phyloP scores from a whole-genome alignment of 1,284 basidiomycete genomes.

The Flammula alnicola region DNA sequence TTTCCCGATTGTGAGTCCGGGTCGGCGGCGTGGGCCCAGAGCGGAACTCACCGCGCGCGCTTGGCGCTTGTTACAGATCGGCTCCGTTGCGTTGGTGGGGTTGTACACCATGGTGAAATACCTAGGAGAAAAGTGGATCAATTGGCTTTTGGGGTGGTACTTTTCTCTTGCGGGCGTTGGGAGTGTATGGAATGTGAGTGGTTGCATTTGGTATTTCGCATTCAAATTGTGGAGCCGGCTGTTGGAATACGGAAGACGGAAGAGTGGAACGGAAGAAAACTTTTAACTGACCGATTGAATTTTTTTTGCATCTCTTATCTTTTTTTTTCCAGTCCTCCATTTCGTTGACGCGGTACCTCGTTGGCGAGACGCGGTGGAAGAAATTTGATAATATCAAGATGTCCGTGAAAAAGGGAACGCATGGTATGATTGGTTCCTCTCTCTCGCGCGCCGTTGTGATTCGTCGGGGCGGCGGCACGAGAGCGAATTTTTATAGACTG shows the following conservation, averaged over 20 bases:
- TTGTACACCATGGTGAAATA: constrained; percentile 78
- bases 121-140: constrained; percentile 83
- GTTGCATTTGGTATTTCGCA: neutral
- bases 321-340: constrained; percentile 48
- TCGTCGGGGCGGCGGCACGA: no score
- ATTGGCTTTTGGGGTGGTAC: constrained; percentile 78
- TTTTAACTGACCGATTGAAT: no score
- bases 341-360: constrained; percentile 48
- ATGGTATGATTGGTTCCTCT: no score
- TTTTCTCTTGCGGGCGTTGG: constrained; percentile 69
- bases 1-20: constrained; percentile 67
- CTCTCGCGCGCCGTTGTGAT: no score
- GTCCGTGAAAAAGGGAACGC: constrained; percentile 47
- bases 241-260: constrained; percentile 3
- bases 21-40: constrained; percentile 9
- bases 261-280: neutral
- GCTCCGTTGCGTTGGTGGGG: constrained; percentile 66
- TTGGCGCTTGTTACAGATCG: constrained; percentile 50
- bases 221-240: neutral
- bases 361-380: constrained; percentile 58
- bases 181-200: constrained; percentile 72
- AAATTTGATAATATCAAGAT: constrained; percentile 53
- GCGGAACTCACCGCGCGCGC: neutral
- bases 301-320: no score
- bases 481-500: no score